phyloP scores from a whole-genome alignment of 1,139 yeast species.

The Candida sp. region DNA sequence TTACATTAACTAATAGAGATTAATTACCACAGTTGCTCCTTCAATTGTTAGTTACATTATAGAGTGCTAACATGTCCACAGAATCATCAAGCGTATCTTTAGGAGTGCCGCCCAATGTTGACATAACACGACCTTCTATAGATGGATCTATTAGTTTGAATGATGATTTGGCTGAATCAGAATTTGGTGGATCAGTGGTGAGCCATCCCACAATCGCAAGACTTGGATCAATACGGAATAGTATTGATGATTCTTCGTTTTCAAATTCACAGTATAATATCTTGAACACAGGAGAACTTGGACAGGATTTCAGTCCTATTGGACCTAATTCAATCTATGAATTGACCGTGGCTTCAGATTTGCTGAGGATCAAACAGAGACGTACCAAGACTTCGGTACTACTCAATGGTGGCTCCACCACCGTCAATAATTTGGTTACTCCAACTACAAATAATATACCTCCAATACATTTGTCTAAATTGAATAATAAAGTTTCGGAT shows the following conservation, averaged over 20 bases:
- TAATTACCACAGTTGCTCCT: neutral
- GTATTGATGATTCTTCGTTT: slow-evolving; percentile 35
- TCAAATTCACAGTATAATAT: slow-evolving; percentile 23
- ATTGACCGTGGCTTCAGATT: slow-evolving; percentile 58
- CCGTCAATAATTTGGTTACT: slow-evolving; percentile 46
- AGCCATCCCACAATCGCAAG: slow-evolving; percentile 1
- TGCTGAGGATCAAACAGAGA: slow-evolving; percentile 32
- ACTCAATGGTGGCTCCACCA: slow-evolving; percentile 39
- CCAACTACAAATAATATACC: slow-evolving; percentile 89
- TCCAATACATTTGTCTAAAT: slow-evolving; percentile 64
- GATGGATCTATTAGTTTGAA: slow-evolving; percentile 33
- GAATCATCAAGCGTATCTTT: slow-evolving; percentile 1
- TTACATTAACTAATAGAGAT: too few relatives aligned
- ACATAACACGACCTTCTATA: slow-evolving; percentile 18
- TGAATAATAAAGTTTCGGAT: slow-evolving; percentile 47
- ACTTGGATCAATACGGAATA: slow-evolving; percentile 27
- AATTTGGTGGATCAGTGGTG: slow-evolving; percentile 10
- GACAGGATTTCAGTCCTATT: slow-evolving; percentile 43
- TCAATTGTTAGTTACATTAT: neutral
- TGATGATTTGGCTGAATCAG: slow-evolving; percentile 38
- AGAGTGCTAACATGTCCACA: slow-evolving; percentile 1
- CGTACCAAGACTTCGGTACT: slow-evolving; percentile 32
- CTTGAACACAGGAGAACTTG: slow-evolving; percentile 16
- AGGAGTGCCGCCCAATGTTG: neutral
- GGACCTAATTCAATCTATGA: slow-evolving; percentile 82